Base-by-base conservation (phyloP, 257 asterid species). In the Salvia miltiorrhiza region DNA sequence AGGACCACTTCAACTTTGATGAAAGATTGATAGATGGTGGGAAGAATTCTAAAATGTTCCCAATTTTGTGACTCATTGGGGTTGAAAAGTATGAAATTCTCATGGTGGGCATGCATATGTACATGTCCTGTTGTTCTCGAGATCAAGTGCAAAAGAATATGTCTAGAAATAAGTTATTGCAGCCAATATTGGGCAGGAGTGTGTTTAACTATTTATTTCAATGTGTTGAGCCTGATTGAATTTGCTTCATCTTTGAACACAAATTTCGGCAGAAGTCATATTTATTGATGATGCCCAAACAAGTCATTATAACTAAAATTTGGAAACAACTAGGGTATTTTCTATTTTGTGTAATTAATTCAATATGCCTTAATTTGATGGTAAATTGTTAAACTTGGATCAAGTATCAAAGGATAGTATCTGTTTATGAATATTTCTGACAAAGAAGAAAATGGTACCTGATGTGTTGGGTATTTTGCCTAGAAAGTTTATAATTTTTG, bases 1-100 rank as follows among this genome's bases (percentile, higher is more conserved):
- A 30, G 60, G 73, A 40, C 56, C 33, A 55, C 52, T 53, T 71
- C 53, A 32, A 23, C 2, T 47, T 35, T 61, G 70, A 48, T 32
- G 69, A n/a, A 9, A 32, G 61, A 52, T 14, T 23, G 37, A 16
- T 16, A 4, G 56, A 41, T 65, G 62, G 62, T 67, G 63, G 59
- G 54, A 39, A 49, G 17, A 32, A 14, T 21, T 32, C n/a, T 24
- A 35, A 35, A 50, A 2, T 35, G 61, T 40, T 41, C 44, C 39
- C 28, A 5, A 23, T 3, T 75, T 33, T 44, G 56, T 65, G 44
- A 62, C 14, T 3, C 14, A 9, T 45, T n/a, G n/a, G 6, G 54
- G 39, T 33, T 33, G 21, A 11, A 65, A 43, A 12, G 9, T 21
- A 12, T 4, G 23, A 58, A 26, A 10, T 16, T 39, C 20, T 40